These are phyloP conservation scores for Lentinula novae-zelandiae DNA, from an alignment of 1,284 basidiomycete genomes.

Conservation along the genomic window DNA sequence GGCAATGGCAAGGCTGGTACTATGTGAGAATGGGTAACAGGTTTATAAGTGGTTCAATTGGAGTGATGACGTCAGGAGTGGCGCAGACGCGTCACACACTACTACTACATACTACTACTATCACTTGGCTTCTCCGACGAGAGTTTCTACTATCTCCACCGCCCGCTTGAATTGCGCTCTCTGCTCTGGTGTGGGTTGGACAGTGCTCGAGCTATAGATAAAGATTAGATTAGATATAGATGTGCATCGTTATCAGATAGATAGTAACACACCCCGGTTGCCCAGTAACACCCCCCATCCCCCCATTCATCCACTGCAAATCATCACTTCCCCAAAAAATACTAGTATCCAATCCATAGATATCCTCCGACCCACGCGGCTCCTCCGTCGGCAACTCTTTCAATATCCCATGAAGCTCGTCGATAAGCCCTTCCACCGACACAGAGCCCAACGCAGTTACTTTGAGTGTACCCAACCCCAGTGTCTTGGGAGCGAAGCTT, in stretches of 20 bases:
- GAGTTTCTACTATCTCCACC: constrained; percentile 56
- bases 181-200: constrained; percentile 53
- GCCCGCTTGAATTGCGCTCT: constrained; percentile 64
- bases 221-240: no score
- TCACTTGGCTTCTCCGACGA: constrained; percentile 38
- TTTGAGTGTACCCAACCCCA: constrained; percentile 29
- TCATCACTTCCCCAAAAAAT: constrained; percentile 60
- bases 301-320: constrained; percentile 59
- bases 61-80: neutral
- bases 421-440: constrained; percentile 35
- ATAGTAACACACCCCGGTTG: constrained; percentile 18
- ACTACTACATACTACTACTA: neutral
- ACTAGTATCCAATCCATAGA: constrained; percentile 65
- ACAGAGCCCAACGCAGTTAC: neutral
- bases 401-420: constrained; percentile 55
- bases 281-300: constrained; percentile 53
- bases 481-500: constrained; percentile 39
- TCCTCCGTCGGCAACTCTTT: constrained; percentile 53
- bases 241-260: no score
- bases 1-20: neutral
- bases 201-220: constrained; percentile 32
- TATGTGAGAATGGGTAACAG: neutral
- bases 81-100: neutral
- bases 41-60: neutral
- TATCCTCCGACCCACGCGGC: constrained; percentile 61